Percentiles rank a stretch among this genome's conserved stretches.
Conservation (phyloP, 345 rosid species). For the Lepidium aucheri region DNA sequence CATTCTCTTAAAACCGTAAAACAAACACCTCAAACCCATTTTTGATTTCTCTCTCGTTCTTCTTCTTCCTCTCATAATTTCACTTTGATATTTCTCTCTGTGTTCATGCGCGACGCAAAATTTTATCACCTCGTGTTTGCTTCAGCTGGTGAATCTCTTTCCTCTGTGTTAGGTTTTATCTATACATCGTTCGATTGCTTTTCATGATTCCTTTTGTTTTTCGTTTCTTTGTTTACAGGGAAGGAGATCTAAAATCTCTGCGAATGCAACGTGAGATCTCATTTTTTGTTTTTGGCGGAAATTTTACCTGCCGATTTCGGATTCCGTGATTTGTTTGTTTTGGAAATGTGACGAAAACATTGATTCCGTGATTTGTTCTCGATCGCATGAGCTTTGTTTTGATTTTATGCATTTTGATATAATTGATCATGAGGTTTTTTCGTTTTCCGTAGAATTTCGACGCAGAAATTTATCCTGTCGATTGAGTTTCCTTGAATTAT, state of each 20-base stretch:
- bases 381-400: neutral
- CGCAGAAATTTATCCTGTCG: neutral
- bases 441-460: conserved; percentile 3
- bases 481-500: neutral
- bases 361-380: neutral
- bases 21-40: neutral
- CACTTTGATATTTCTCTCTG: neutral
- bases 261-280: conserved; percentile 16
- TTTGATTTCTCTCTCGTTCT: neutral
- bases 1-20: conserved; percentile 16
- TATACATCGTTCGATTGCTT: too few species aligned
- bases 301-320: neutral
- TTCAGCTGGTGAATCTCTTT: neutral
- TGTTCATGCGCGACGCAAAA: conserved; percentile 11
- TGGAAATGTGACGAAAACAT: neutral
- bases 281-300: neutral
- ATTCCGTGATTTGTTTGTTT: neutral
- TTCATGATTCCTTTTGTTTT: conserved; percentile 5
- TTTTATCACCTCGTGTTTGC: conserved; percentile 11
- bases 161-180: too few species aligned
- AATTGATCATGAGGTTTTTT: neutral
- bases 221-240: conserved; percentile 2
- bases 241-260: conserved; percentile 22
- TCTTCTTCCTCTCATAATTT: neutral
- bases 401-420: neutral